Evolutionary conservation across 139 green algal species (phyloP), one percentile per base, ranked within the genome.

Genomic region (Volvox reticuliferus): DNA sequence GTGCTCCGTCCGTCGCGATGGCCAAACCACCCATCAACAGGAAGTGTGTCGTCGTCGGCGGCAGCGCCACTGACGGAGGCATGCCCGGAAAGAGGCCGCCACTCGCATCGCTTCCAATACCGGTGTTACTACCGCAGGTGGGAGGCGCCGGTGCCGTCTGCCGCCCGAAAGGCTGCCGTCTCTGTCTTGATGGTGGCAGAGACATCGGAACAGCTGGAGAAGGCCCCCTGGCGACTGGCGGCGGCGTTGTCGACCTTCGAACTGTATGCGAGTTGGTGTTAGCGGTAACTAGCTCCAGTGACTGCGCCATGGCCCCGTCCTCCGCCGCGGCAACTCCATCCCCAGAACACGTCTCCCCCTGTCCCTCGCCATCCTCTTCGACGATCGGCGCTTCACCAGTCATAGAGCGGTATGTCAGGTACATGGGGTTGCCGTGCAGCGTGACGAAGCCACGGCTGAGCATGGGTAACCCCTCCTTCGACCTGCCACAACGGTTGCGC

Each of bases 381-480:
- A 62, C 63, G 22, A 88, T 88, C 22, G 83, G 0, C 35, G 22
- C 83, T 37, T 67, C 65, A 22, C 83, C 63, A 26, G 67, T 44
- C 83, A 67, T 12, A 12, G 82, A 63, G 12, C 61, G 81, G 36
- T 50, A 63, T 33, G 20, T 22, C 20, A 33, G 30, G 36, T 61
- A 89, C 37, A 89, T 32, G 12, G 85, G 85, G 85, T 89, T 89
- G 37, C 85, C 68, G 20, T 89, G 85, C 37, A 89, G 44, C 35
- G 50, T 76, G 19, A 30, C 37, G 20, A 89, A 89, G 6, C 85
- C 85, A 50, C 69, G 85, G 69, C n/a, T 16, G 1, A 71, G 69
- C 85, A 71, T 61, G 37, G 85, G 26, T 55, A 37, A 24, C 17
- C 13, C 44, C 44, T 55, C 44, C 5, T 55, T 55, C 44, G 44